Base-by-base conservation (phyloP, 2,329 filamentous ascomycete genomes). In the Ophiocordyceps unilateralis region DNA sequence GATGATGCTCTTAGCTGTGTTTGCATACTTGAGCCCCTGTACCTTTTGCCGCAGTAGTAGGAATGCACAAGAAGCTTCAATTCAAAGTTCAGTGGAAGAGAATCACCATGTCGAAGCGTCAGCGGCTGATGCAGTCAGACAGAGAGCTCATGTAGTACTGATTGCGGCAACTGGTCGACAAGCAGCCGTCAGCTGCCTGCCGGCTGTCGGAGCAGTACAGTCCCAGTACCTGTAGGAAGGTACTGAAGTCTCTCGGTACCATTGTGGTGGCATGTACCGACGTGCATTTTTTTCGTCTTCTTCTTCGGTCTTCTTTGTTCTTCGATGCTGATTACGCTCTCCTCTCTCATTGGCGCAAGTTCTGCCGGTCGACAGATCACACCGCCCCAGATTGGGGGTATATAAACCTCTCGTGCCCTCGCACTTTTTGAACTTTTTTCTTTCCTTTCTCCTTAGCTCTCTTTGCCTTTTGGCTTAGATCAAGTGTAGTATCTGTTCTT, bases 401-500 rank as follows among this genome's bases (percentile, higher is more conserved):
- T 58, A 58, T 49, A 56, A 11, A 20, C 42, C n/a, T 44, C 22
- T 41, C 40, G 19, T 14, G n/a, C 45, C 45, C 42, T 41, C 44
- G 4, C 10, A 28, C 2, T 4, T 17, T 43, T 46, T 48, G 21
- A 4, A 45, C 41, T 52, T 50, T 47, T 51, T 48, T n/a, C n/a
- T n/a, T 58, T 53, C 46, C 52, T 53, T 59, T 59, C 52, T 59
- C 59, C 48, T 58, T 55, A 64, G 61, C 61, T 63, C 61, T 63
- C 60, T 63, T 63, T 63, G 60, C 60, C 67, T 68, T 70, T 71
- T 76, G 72, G 76, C 76, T 83, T 83, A 85, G 81, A 86, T 86
- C 81, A 86, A 84, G 80, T 86, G 80, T 85, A 86, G 81, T 86
- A 86, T 84, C 81, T 85, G 81, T 87, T 88, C 82, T 87, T 86